phyloP scores from a whole-genome alignment of 768 basidiomycete species.

The Lentinus tigrinus region DNA sequence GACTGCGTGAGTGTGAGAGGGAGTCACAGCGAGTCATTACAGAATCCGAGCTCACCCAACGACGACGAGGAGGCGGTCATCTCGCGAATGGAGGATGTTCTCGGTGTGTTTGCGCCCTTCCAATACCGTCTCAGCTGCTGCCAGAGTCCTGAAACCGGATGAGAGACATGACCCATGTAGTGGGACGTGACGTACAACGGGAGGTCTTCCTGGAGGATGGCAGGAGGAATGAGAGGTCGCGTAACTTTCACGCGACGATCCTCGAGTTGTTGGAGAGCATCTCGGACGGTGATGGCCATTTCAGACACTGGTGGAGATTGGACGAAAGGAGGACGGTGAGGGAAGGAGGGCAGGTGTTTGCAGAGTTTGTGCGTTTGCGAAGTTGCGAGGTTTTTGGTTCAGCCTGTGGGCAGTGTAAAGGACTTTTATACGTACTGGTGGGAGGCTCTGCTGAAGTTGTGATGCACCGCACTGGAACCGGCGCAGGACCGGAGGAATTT shows the following conservation, averaged over 20 bases:
- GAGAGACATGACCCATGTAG: not conserved
- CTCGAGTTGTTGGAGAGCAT: conserved; percentile 78
- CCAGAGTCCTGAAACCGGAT: conserved; percentile 53
- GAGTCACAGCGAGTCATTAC: not conserved
- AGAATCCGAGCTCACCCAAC: conserved; percentile 60
- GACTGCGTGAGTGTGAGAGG: conserved; percentile 41
- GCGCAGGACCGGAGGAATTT: not conserved
- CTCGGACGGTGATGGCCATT: conserved; percentile 75
- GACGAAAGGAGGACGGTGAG: conserved; percentile 3
- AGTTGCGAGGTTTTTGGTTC: not conserved
- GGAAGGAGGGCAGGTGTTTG: not conserved
- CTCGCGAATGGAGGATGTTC: conserved; percentile 77
- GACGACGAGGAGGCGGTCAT: conserved; percentile 91
- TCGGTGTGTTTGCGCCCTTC: conserved; percentile 81
- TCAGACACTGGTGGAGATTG: conserved; percentile 38
- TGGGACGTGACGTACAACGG: conserved; percentile 56
- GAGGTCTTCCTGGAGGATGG: conserved; percentile 93
- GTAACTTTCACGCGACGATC: conserved; percentile 86
- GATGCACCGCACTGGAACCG: not conserved
- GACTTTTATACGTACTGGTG: conserved; percentile 12
- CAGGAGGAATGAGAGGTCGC: conserved; percentile 89
- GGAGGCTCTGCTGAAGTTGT: not conserved
- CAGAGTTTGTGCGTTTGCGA: conserved; percentile 9
- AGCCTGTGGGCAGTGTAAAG: not conserved
- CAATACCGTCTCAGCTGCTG: conserved; percentile 84